Evolutionary conservation across 768 basidiomycete genomes (phyloP).

Genomic region (Russula vinacea): DNA sequence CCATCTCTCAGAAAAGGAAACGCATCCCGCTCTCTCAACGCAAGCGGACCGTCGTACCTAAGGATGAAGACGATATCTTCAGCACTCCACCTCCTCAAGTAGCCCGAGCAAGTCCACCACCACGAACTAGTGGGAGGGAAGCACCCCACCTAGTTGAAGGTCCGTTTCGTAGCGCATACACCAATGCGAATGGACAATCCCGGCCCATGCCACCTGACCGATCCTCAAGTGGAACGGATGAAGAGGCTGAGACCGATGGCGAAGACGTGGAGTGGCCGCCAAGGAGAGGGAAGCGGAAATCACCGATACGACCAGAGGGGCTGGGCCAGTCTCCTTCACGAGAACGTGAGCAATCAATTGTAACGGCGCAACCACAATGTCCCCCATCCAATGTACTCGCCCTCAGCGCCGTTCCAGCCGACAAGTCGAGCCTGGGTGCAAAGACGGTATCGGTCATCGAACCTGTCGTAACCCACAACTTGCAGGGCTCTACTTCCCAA

Average conservation of each 20-base stretch:
- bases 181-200: constrained; percentile 25
- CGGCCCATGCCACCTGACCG: constrained; percentile 13
- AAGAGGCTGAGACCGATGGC: constrained; percentile 6
- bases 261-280: constrained; percentile 15
- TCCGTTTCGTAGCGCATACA: constrained; percentile 32
- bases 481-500: not conserved
- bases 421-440: too few species aligned
- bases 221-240: constrained; percentile 19
- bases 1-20: not conserved
- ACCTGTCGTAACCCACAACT: not conserved
- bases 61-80: constrained; percentile 21
- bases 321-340: not conserved
- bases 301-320: not conserved
- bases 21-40: not conserved
- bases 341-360: not conserved
- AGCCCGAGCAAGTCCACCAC: not conserved
- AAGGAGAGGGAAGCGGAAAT: not conserved
- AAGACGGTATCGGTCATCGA: not conserved
- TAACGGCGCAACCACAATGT: not conserved
- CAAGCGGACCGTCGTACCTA: not conserved
- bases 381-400: not conserved
- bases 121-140: constrained; percentile 13
- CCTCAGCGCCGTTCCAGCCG: not conserved
- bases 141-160: constrained; percentile 33
- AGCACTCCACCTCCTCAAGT: constrained; percentile 14